Evolutionary conservation across 768 basidiomycete genomes (phyloP).

Genomic region (Psilocybe cyanescens): DNA sequence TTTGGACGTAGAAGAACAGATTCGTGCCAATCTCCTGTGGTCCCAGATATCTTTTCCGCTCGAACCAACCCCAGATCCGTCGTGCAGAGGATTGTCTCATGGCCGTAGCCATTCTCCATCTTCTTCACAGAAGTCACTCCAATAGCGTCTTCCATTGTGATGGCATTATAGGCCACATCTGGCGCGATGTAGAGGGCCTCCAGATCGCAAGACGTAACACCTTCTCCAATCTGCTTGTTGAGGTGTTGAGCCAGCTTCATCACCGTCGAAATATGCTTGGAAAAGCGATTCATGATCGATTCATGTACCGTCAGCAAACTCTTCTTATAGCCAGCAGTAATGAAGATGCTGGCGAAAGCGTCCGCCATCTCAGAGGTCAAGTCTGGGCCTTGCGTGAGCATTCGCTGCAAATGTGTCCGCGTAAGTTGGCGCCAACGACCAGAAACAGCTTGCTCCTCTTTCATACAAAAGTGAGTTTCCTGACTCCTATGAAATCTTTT

Average conservation of each 20-base stretch:
- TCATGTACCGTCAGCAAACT: slow-evolving; percentile 38
- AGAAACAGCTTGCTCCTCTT: slow-evolving; percentile 55
- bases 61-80: slow-evolving; percentile 57
- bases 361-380: slow-evolving; percentile 35
- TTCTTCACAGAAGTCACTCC: slow-evolving; percentile 19
- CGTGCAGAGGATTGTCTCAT: slow-evolving; percentile 52
- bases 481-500: not conserved
- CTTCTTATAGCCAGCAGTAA: slow-evolving; percentile 37
- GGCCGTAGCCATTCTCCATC: slow-evolving; percentile 16
- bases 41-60: slow-evolving; percentile 41
- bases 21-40: slow-evolving; percentile 50
- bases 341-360: slow-evolving; percentile 44
- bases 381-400: slow-evolving; percentile 39
- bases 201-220: slow-evolving; percentile 59
- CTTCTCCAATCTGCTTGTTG: slow-evolving; percentile 62
- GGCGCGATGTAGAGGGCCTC: slow-evolving; percentile 50
- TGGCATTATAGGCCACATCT: slow-evolving; percentile 42
- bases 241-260: slow-evolving; percentile 50
- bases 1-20: slow-evolving; percentile 55
- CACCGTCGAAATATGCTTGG: slow-evolving; percentile 43
- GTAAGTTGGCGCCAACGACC: slow-evolving; percentile 63
- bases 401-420: slow-evolving; percentile 44
- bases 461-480: not conserved
- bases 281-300: slow-evolving; percentile 45
- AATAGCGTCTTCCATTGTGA: slow-evolving; percentile 52